phyloP scores from a whole-genome alignment of 345 rosid species.

The Lumnitzera littorea region DNA sequence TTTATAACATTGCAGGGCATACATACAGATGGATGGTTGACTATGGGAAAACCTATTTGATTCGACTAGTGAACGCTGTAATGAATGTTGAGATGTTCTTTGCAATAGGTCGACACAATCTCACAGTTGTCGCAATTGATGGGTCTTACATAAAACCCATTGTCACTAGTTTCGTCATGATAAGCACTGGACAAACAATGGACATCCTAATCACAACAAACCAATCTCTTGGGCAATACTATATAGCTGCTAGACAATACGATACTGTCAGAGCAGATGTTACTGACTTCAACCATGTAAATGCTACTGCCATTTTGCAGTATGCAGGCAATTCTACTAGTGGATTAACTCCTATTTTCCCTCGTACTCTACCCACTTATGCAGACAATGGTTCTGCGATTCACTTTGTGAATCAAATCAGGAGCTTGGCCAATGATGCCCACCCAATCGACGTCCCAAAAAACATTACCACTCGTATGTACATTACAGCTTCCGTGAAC shows the following conservation, averaged over 20 bases:
- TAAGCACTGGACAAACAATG: constrained; percentile 17
- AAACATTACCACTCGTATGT: constrained; percentile 20
- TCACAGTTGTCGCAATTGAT: constrained; percentile 18
- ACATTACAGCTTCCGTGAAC: constrained; percentile 9
- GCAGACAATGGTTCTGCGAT: constrained; percentile 1
- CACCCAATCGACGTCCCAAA: constrained; percentile 12
- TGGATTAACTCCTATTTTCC: constrained; percentile 9
- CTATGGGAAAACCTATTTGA: constrained; percentile 10
- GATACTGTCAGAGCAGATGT: constrained; percentile 5
- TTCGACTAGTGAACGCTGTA: constrained; percentile 12
- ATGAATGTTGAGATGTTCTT: constrained; percentile 19
- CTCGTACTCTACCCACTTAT: constrained; percentile 6
- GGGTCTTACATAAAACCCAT: constrained; percentile 17
- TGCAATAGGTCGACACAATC: constrained; percentile 9
- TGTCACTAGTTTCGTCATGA: constrained; percentile 9
- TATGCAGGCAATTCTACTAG: constrained; percentile 12
- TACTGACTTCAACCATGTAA: constrained; percentile 3
- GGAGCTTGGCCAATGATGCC: constrained; percentile 12
- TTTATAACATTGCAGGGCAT: constrained; percentile 3
- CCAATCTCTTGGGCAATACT: constrained; percentile 12
- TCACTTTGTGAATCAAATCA: constrained; percentile 7
- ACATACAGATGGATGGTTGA: constrained; percentile 9
- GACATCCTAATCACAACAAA: constrained; percentile 14
- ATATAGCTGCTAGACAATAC: constrained; percentile 13
- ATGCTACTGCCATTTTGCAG: constrained; percentile 17